Evolutionary conservation across 495 filamentous ascomycete species (phyloP).

Genomic region (Lepraria neglecta): DNA sequence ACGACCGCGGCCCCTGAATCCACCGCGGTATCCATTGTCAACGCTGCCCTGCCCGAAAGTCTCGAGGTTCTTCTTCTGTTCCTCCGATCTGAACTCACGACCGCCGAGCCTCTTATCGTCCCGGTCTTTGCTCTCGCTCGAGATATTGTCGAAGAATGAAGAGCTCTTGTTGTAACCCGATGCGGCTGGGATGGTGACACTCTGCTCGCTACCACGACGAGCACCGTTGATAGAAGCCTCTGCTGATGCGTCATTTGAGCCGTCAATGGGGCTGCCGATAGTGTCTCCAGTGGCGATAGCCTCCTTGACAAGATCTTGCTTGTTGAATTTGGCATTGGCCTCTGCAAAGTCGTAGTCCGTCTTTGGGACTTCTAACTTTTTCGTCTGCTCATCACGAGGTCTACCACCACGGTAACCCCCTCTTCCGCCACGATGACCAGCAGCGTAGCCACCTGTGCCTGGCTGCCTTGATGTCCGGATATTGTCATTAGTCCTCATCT

Average conservation of each 20-base stretch:
- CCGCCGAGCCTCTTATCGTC: conserved; percentile 71
- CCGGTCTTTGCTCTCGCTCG: conserved; percentile 85
- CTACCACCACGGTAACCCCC: conserved; percentile 50
- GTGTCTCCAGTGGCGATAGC: conserved; percentile 74
- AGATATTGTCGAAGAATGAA: conserved; percentile 98
- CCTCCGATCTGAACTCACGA: conserved; percentile 87
- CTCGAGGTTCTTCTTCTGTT: conserved; percentile 92
- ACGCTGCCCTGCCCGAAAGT: conserved; percentile 98
- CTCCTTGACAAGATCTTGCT: conserved; percentile 89
- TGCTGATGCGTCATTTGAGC: conserved; percentile 34
- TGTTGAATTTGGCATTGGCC: conserved; percentile 96
- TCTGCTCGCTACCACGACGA: conserved; percentile 32
- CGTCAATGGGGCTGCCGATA: conserved; percentile 46
- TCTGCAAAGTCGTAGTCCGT: conserved; percentile 90
- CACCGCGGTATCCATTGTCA: conserved; percentile 72
- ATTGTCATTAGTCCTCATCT: conserved; percentile 68
- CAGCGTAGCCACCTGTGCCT: conserved; percentile 44
- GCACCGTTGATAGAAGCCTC: conserved; percentile 31
- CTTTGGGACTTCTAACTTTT: conserved; percentile 79
- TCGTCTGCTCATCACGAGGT: conserved; percentile 39
- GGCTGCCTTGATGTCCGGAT: conserved; percentile 36
- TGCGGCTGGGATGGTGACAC: conserved; percentile 36
- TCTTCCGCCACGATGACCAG: conserved; percentile 51
- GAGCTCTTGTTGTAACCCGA: conserved; percentile 71
- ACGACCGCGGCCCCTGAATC: conserved; percentile 54